Evolutionary conservation across 768 basidiomycete genomes (phyloP).

Genomic region (Leucocoprinus leucothites): DNA sequence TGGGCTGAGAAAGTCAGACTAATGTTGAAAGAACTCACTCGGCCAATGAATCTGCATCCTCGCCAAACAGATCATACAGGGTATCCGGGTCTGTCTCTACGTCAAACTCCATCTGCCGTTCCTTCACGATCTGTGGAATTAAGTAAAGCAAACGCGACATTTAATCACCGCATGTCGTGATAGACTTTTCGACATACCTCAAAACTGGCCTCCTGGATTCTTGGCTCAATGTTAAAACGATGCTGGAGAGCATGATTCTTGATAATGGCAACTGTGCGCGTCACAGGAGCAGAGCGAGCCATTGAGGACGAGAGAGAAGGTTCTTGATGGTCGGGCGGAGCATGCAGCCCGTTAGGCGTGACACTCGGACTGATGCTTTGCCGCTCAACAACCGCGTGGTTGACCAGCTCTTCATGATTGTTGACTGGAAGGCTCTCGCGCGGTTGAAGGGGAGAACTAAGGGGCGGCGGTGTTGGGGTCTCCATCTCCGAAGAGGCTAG

Average conservation of each 20-base stretch:
- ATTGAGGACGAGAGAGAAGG: background rate
- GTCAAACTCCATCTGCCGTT: constrained; percentile 87
- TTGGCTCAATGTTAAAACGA: constrained; percentile 76
- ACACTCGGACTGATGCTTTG: background rate
- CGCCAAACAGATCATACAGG: constrained; percentile 76
- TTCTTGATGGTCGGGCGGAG: background rate
- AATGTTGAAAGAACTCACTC: constrained; percentile 50
- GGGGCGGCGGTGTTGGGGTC: constrained; percentile 1
- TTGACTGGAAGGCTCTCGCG: background rate
- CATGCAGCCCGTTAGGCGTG: constrained; percentile 1
- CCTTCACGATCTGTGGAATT: constrained; percentile 70
- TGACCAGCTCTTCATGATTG: background rate
- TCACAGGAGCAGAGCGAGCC: constrained; percentile 22
- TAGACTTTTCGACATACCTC: constrained; percentile 47
- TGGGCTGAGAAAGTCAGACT: constrained; percentile 23
- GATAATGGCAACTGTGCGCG: constrained; percentile 80
- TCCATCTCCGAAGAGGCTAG: background rate
- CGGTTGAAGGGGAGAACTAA: background rate
- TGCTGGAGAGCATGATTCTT: constrained; percentile 73
- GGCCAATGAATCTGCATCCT: constrained; percentile 67
- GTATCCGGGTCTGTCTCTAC: constrained; percentile 78
- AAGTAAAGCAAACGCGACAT: constrained; percentile 12
- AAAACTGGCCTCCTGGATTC: constrained; percentile 78
- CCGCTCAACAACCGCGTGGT: background rate
- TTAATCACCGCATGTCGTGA: constrained; percentile 15